Evolutionary conservation across 129 eudicot genomes (phyloP).

Genomic region (Helianthus tuberosus): DNA sequence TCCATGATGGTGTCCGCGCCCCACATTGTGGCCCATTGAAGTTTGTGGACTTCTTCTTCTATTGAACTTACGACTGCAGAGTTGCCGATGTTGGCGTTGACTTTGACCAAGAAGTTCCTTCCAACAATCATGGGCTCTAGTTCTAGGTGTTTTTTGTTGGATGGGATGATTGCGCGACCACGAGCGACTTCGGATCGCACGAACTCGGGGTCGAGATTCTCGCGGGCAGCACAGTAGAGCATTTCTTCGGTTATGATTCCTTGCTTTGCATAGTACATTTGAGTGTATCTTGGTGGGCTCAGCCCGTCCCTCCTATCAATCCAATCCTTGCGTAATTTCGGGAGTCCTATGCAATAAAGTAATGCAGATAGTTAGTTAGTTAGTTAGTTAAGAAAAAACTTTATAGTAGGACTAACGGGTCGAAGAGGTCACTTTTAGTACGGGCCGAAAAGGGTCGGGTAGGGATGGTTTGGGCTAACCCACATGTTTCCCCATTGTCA

Average conservation of each 20-base stretch:
- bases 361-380: not conserved
- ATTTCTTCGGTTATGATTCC: constrained; percentile 93
- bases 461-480: not conserved
- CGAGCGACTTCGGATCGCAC: constrained; percentile 97
- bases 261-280: constrained; percentile 94
- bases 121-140: constrained; percentile 98
- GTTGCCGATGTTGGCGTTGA: constrained; percentile 94
- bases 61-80: constrained; percentile 97
- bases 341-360: constrained; percentile 55
- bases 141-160: constrained; percentile 88
- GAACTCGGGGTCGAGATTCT: constrained; percentile 91
- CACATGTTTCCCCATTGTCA: not conserved
- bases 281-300: constrained; percentile 84
- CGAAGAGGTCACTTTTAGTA: not conserved
- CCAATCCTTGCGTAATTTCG: constrained; percentile 90
- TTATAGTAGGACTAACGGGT: not conserved
- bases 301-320: constrained; percentile 71
- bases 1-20: constrained; percentile 99
- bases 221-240: constrained; percentile 95
- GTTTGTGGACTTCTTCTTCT: constrained; percentile 97
- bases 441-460: not conserved
- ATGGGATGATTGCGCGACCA: constrained; percentile 99
- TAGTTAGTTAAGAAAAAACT: no score
- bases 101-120: constrained; percentile 91
- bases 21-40: constrained; percentile 99